Percentiles rank a stretch among this genome's conserved stretches.
phyloP scores from a whole-genome alignment of 441 rosid species.

The Corymbia calophylla region DNA sequence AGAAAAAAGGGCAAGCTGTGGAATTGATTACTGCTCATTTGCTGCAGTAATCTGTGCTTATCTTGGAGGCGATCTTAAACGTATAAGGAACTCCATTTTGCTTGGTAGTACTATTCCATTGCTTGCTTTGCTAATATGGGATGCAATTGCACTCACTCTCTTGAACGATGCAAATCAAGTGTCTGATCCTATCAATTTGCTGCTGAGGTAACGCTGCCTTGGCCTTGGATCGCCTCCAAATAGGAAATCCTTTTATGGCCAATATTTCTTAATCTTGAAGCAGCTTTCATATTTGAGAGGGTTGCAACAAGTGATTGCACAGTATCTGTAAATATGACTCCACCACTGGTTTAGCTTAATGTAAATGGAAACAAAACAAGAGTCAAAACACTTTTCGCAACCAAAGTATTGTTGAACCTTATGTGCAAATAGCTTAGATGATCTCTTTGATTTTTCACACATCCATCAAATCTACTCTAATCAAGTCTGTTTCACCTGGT shows the following conservation, averaged over 20 bases:
- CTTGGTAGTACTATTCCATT: slow-evolving; percentile 52
- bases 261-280: not conserved
- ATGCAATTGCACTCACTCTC: slow-evolving; percentile 39
- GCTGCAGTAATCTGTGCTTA: slow-evolving; percentile 57
- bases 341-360: not conserved
- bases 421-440: not conserved
- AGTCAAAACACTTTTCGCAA: not conserved
- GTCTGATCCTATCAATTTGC: slow-evolving; percentile 42
- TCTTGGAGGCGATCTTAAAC: slow-evolving; percentile 43
- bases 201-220: slow-evolving; percentile 24
- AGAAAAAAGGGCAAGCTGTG: not conserved
- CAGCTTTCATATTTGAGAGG: not conserved
- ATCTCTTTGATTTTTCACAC: not conserved
- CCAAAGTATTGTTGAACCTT: not conserved
- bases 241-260: not conserved
- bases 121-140: slow-evolving; percentile 50
- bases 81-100: slow-evolving; percentile 42
- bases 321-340: not conserved
- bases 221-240: not conserved
- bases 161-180: slow-evolving; percentile 28
- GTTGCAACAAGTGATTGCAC: not conserved
- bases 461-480: not conserved
- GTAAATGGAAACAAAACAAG: not conserved
- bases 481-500: not conserved
- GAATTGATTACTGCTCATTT: not conserved